Percentiles rank a stretch among this genome's conserved stretches.
These are phyloP conservation scores for Blepharisma japonicum DNA, from an alignment of 73 alveolate genomes.

Conservation along the genomic window DNA sequence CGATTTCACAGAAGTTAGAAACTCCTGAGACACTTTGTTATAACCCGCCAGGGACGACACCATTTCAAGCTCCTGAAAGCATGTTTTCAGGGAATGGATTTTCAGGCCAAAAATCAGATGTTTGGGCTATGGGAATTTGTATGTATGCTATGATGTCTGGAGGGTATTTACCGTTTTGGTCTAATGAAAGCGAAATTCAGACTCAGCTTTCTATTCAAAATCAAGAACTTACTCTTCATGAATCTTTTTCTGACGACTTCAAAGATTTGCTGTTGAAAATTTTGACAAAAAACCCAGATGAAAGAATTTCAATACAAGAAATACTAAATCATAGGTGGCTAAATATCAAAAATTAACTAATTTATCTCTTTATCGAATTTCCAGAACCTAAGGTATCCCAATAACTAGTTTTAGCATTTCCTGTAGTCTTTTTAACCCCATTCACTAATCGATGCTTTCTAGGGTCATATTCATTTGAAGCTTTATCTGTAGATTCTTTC, in stretches of 20 bases:
- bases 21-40: neutral
- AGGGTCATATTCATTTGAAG: slow-evolving; percentile 86
- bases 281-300: slow-evolving; percentile 65
- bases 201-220: slow-evolving; percentile 51
- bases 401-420: neutral
- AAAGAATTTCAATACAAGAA: slow-evolving; percentile 72
- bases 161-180: slow-evolving; percentile 60
- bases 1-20: slow-evolving; percentile 17
- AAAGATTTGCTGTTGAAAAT: slow-evolving; percentile 49
- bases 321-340: slow-evolving; percentile 88
- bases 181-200: slow-evolving; percentile 56
- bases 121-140: slow-evolving; percentile 68
- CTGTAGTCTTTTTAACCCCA: slow-evolving; percentile 46
- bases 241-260: slow-evolving; percentile 44
- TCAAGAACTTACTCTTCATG: slow-evolving; percentile 41
- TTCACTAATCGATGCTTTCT: slow-evolving; percentile 79
- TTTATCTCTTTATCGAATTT: neutral
- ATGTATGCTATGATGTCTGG: slow-evolving; percentile 56
- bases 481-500: neutral
- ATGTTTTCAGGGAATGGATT: slow-evolving; percentile 46
- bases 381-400: slow-evolving; percentile 20
- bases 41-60: slow-evolving; percentile 30
- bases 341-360: slow-evolving; percentile 38
- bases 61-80: slow-evolving; percentile 34
- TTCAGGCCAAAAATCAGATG: slow-evolving; percentile 58